Conservation (phyloP, 2,329 filamentous ascomycete species). For the Ophiostoma tasmaniense region DNA sequence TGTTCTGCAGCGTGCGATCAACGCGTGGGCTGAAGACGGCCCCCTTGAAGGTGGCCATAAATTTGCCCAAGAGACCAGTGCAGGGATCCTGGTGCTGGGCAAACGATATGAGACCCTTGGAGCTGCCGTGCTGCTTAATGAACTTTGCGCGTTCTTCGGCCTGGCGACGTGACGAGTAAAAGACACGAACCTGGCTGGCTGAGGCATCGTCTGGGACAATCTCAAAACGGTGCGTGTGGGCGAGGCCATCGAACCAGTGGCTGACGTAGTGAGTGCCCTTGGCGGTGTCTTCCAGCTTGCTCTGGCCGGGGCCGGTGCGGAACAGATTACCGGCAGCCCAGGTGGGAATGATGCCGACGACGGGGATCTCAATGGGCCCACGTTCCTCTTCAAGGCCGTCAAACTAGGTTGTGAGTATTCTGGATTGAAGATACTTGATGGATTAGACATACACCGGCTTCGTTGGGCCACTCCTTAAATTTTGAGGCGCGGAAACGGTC, state of each 20-base stretch:
- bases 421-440: background rate
- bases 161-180: conserved; percentile 64
- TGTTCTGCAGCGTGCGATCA: conserved; percentile 36
- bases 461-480: conserved; percentile 20
- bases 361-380: conserved; percentile 52
- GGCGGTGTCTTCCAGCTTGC: conserved; percentile 49
- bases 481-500: background rate
- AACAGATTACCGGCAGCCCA: conserved; percentile 67
- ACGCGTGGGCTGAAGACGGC: background rate
- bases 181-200: conserved; percentile 36
- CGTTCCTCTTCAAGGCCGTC: conserved; percentile 57
- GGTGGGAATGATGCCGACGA: conserved; percentile 58
- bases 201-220: conserved; percentile 37
- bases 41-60: conserved; percentile 50
- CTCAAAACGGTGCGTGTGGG: conserved; percentile 63
- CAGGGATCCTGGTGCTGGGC: conserved; percentile 67
- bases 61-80: conserved; percentile 61
- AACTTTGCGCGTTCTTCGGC: conserved; percentile 54
- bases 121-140: conserved; percentile 51
- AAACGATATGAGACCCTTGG: conserved; percentile 51
- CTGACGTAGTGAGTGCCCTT: conserved; percentile 52
- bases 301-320: conserved; percentile 63
- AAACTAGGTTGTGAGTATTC: conserved; percentile 42
- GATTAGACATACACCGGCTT: conserved; percentile 17
- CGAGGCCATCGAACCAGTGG: conserved; percentile 78